Base-by-base conservation (phyloP, 176 grass and related monocot genomes). In the Triticum monococcum region DNA sequence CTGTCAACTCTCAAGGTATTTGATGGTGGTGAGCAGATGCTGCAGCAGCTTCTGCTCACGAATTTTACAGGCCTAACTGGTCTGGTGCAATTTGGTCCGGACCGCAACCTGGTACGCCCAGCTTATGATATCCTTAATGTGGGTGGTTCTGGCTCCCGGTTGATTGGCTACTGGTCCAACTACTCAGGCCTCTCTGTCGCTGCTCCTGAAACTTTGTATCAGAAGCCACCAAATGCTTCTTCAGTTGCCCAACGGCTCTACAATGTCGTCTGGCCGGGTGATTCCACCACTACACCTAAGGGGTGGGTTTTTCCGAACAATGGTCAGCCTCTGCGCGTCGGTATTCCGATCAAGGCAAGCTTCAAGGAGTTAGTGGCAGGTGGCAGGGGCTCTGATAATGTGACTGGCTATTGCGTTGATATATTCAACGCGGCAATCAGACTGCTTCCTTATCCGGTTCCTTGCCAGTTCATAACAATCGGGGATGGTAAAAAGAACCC, bases 121-220 rank as follows among this genome's bases (percentile, higher is more conserved):
- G 89, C 91, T 0, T 96, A 96, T 69, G 94, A 96, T 50, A 93
- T 96, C 68, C 78, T 91, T 84, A 96, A 96, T 76, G 13, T 91
- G 24, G 75, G 24, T 79, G 83, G 74, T 41, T 80, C 94, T 37
- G 87, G 62, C 12, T 60, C 73, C 45, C 85, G 63, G 41, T 77
- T 91, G 85, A 83, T 96, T 63, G 94, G 94, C 9, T 96, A 96
- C 65, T 96, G 89, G 94, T 91, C 89, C 65, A 96, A 93, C 76
- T 72, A 91, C 35, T 91, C 89, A 30, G 87, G 87, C 45, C 84
- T 96, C 52, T 91, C 94, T 9, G 82, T 93, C 35, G 67, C 63
- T 84, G 48, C 87, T 78, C 91, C 91, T 45, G 91, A 93, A 89
- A 86, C 68, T 69, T 80, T 89, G 73, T 93, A 91, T 67, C 79